Evolutionary conservation across 164 flowering plant species (phyloP).

Genomic region (Nelumbo lutea): DNA sequence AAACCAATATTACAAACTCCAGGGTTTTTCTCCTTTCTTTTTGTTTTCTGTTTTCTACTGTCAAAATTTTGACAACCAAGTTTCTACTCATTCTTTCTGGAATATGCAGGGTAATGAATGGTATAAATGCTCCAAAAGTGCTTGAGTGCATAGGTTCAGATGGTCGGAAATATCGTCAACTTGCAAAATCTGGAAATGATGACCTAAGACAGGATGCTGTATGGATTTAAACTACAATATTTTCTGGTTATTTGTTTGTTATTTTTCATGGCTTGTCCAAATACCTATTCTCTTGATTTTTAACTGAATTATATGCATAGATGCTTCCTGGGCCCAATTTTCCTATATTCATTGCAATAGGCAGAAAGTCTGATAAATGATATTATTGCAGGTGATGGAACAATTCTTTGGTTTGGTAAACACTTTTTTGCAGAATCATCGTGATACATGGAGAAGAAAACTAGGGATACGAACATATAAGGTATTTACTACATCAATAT

Average conservation of each 20-base stretch:
- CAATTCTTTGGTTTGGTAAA: conserved; percentile 94
- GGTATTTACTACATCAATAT: conserved; percentile 35
- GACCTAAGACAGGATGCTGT: conserved; percentile 99
- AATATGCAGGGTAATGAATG: conserved; percentile 88
- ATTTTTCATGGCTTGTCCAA: neutral
- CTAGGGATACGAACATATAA: conserved; percentile 88
- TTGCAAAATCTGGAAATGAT: conserved; percentile 99
- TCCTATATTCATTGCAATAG: no score
- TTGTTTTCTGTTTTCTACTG: neutral
- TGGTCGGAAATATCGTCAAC: conserved; percentile 82
- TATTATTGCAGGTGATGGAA: conserved; percentile 85
- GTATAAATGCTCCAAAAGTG: conserved; percentile 97
- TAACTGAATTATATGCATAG: no score
- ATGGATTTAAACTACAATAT: conserved; percentile 18
- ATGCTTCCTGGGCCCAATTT: no score
- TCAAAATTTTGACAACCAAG: neutral
- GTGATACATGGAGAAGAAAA: conserved; percentile 84
- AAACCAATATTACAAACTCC: conserved; percentile 1
- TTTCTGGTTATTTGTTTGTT: neutral
- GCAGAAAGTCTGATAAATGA: neutral
- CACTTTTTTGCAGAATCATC: conserved; percentile 72
- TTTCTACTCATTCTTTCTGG: conserved; percentile 5
- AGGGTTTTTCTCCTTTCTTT: neutral
- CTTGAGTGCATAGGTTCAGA: conserved; percentile 94
- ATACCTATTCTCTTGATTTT: neutral